A percentile compares a stretch with the other conserved stretches of the same genome.
Conservation (phyloP, 176 grass and related monocot genomes). For the Oryza rufipogon region DNA sequence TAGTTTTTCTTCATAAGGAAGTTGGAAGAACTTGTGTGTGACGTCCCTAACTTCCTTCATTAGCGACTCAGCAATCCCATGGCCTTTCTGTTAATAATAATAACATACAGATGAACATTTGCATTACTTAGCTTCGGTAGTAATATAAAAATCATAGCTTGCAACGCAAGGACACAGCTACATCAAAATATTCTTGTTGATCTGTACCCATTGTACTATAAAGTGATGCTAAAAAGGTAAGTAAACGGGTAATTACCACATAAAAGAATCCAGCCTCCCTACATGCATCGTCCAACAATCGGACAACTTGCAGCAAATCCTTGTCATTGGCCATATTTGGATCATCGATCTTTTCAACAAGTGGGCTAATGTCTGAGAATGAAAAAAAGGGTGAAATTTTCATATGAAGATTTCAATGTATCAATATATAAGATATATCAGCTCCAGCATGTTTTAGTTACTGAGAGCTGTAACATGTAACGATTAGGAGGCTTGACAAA, state of each 20-base stretch:
- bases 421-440: no score
- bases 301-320: constrained; percentile 60
- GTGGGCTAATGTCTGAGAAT: constrained; percentile 64
- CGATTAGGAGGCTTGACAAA: no score
- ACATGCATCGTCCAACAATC: constrained; percentile 69
- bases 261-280: constrained; percentile 92
- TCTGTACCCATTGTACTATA: background rate
- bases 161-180: background rate
- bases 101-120: background rate
- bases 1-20: constrained; percentile 81
- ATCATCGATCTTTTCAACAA: constrained; percentile 84
- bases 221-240: background rate
- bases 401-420: background rate
- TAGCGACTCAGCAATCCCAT: constrained; percentile 58
- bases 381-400: background rate
- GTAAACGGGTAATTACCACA: constrained; percentile 64
- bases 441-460: background rate
- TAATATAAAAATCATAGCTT: background rate
- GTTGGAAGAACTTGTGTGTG: constrained; percentile 68
- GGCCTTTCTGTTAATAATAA: constrained; percentile 69
- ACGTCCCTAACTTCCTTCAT: constrained; percentile 73
- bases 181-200: background rate
- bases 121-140: background rate
- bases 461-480: no score
- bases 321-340: constrained; percentile 40